Conservation (phyloP, 371 early-diverging fungal genomes). For the Mortierella sp. region DNA sequence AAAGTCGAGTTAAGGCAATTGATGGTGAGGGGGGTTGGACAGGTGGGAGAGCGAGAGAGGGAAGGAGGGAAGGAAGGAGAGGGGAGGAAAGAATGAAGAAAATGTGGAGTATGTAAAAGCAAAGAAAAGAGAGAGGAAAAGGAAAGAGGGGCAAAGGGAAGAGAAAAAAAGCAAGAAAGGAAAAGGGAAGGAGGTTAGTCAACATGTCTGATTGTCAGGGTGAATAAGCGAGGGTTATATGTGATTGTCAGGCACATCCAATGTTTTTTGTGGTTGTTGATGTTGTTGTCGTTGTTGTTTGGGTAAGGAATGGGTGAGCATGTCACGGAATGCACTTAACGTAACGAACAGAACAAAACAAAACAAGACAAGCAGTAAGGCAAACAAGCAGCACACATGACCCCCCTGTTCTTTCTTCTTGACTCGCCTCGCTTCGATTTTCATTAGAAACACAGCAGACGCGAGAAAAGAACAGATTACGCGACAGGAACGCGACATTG, state of each 20-base stretch:
- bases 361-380: no score
- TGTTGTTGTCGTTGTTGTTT: not conserved
- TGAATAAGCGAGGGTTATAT: not conserved
- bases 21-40: not conserved
- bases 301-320: no score
- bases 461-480: no score
- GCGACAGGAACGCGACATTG: no score
- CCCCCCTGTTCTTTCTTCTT: no score
- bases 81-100: not conserved
- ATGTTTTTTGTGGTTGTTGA: not conserved
- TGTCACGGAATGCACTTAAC: no score
- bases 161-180: not conserved
- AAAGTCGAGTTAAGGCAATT: not conserved
- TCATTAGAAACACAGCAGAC: no score
- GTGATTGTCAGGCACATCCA: no score
- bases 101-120: no score
- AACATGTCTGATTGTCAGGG: not conserved
- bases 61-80: constrained; percentile 1
- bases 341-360: no score
- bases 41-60: not conserved
- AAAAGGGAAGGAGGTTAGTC: not conserved
- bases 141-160: not conserved
- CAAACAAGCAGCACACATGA: no score
- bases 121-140: not conserved
- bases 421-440: no score